These are phyloP conservation scores for Ceratocystis cubensis DNA, from an alignment of 2,329 filamentous ascomycete species.

Conservation along the genomic window DNA sequence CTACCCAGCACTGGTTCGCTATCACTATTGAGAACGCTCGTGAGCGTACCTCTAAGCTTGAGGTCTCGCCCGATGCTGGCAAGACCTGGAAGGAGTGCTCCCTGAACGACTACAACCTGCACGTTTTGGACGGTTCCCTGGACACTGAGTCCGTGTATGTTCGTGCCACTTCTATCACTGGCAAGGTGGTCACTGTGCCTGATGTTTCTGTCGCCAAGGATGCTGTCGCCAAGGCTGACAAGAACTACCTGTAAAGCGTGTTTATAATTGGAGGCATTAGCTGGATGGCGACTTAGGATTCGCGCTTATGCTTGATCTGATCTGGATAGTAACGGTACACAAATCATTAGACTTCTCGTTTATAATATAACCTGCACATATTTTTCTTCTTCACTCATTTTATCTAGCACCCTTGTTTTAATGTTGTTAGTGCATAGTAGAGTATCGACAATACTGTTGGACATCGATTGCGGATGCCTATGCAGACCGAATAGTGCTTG, in stretches of 20 bases:
- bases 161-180: slow-evolving; percentile 18
- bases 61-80: slow-evolving; percentile 17
- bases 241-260: slow-evolving; percentile 16
- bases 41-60: slow-evolving; percentile 22
- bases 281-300: background rate
- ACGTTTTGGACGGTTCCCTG: slow-evolving; percentile 15
- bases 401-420: too few species aligned
- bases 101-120: slow-evolving; percentile 17
- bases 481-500: too few species aligned
- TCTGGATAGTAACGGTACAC: background rate
- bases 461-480: too few species aligned
- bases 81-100: slow-evolving; percentile 15
- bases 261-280: too few species aligned
- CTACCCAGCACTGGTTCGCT: slow-evolving; percentile 23
- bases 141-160: slow-evolving; percentile 14
- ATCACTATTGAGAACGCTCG: slow-evolving; percentile 23
- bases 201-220: slow-evolving; percentile 7
- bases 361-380: slow-evolving; percentile 1
- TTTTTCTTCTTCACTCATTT: background rate
- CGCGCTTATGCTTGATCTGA: too few species aligned
- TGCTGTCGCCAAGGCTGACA: slow-evolving; percentile 1
- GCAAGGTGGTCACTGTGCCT: slow-evolving; percentile 16
- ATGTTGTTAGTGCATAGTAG: too few species aligned
- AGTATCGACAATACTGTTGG: too few species aligned
- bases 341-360: slow-evolving; percentile 1